These are phyloP conservation scores for Ballota nigra DNA, from an alignment of 257 asterid species.

Conservation along the genomic window DNA sequence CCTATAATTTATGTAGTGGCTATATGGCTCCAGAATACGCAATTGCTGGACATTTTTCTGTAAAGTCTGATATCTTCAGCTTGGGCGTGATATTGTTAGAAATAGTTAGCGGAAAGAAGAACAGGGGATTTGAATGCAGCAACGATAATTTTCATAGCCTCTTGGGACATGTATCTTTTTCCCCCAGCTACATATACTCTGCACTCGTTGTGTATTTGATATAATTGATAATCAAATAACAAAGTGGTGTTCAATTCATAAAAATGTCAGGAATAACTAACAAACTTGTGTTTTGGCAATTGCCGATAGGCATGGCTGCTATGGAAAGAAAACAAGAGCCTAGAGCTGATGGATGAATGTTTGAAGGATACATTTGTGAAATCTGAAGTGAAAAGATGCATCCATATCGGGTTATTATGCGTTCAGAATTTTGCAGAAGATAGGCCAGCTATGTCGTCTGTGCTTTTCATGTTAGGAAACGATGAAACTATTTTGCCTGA, in stretches of 20 bases:
- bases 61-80: conserved; percentile 18
- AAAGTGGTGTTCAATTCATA: background rate
- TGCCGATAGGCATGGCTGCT: conserved; percentile 14
- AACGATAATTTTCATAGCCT: conserved; percentile 32
- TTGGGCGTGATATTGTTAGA: conserved; percentile 43
- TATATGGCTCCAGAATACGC: conserved; percentile 23
- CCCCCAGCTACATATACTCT: background rate
- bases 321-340: background rate
- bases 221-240: background rate
- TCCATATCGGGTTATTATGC: conserved; percentile 10
- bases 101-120: conserved; percentile 42
- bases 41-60: background rate
- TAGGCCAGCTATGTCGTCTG: conserved; percentile 9
- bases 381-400: conserved; percentile 13
- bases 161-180: conserved; percentile 33
- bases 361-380: background rate
- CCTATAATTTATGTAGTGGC: conserved; percentile 7
- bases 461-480: background rate
- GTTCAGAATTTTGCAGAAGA: conserved; percentile 4
- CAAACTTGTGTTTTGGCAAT: background rate
- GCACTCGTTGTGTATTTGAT: background rate
- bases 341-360: conserved; percentile 7
- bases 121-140: conserved; percentile 26
- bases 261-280: background rate
- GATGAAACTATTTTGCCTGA: background rate